phyloP scores from a whole-genome alignment of 2,329 filamentous ascomycete genomes.

The Aspergillus jensenii region DNA sequence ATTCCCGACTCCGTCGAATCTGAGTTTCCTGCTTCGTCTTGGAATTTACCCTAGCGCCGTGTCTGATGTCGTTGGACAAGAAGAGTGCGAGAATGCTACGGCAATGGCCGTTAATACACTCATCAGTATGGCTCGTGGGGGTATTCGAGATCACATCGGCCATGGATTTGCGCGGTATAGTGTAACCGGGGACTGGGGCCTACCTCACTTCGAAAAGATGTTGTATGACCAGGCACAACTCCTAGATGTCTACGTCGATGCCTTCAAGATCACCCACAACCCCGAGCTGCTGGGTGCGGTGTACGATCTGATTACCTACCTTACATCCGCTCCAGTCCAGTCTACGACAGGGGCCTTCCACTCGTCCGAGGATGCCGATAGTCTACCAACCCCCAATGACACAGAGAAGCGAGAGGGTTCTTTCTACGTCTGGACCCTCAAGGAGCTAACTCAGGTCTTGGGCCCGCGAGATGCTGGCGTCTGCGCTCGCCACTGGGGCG shows the following conservation, averaged over 20 bases:
- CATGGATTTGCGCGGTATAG: constrained; percentile 83
- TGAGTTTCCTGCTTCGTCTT: constrained; percentile 77
- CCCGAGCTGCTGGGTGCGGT: constrained; percentile 75
- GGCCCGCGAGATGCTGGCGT: constrained; percentile 68
- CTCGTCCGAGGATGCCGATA: constrained; percentile 89
- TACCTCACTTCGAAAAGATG: constrained; percentile 98
- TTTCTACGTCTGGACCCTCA: constrained; percentile 90
- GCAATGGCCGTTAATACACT: constrained; percentile 81
- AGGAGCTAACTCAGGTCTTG: constrained; percentile 78
- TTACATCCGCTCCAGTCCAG: constrained; percentile 69
- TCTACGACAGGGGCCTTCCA: constrained; percentile 73
- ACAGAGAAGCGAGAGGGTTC: constrained; percentile 84
- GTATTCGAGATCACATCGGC: constrained; percentile 73
- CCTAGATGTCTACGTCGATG: constrained; percentile 79
- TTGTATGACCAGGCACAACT: constrained; percentile 89
- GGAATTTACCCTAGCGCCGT: constrained; percentile 70
- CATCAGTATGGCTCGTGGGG: constrained; percentile 71
- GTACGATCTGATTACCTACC: constrained; percentile 81
- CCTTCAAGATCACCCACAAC: constrained; percentile 68
- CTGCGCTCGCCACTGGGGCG: constrained; percentile 80
- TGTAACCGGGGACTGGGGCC: constrained; percentile 85
- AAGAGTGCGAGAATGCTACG: constrained; percentile 71
- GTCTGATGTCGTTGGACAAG: constrained; percentile 79
- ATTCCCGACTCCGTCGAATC: constrained; percentile 83
- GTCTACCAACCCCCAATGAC: constrained; percentile 70